Percentiles rank a stretch among this genome's conserved stretches.
Conservation (phyloP, 495 filamentous ascomycete species). For the Cercophora sp. region DNA sequence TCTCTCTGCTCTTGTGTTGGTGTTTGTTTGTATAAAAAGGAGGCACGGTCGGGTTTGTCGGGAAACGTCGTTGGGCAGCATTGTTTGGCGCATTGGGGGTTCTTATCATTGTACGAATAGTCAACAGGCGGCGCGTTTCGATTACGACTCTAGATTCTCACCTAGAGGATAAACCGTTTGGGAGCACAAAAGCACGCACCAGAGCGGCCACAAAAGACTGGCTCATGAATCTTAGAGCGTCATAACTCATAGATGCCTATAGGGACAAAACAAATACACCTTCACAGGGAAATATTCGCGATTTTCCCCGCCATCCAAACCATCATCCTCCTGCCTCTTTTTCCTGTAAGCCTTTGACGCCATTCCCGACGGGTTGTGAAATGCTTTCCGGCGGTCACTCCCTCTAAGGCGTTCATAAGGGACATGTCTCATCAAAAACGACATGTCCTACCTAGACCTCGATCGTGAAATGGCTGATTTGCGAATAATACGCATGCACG, state of each 20-base stretch:
- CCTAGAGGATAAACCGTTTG: neutral
- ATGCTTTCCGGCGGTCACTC: neutral
- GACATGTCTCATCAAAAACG: no score
- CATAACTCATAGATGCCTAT: slow-evolving; percentile 18
- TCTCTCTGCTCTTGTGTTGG: neutral
- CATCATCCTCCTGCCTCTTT: neutral
- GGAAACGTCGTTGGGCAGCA: no score
- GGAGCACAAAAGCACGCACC: neutral
- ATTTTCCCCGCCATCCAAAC: neutral
- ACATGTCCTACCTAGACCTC: slow-evolving; percentile 60
- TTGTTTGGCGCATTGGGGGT: neutral
- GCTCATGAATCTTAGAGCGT: slow-evolving; percentile 1
- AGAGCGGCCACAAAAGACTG: neutral
- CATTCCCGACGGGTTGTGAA: neutral
- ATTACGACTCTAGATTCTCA: no score
- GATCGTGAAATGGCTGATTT: slow-evolving; percentile 64
- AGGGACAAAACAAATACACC: neutral
- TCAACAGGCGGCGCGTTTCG: neutral
- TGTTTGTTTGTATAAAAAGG: no score
- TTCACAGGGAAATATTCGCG: no score
- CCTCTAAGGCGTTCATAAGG: neutral
- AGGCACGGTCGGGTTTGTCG: no score
- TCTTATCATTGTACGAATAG: neutral
- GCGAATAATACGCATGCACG: slow-evolving; percentile 63
- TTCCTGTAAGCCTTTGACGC: neutral